Base-by-base conservation (phyloP, 169 alveolate species). In the Sarcocystis neurona region DNA sequence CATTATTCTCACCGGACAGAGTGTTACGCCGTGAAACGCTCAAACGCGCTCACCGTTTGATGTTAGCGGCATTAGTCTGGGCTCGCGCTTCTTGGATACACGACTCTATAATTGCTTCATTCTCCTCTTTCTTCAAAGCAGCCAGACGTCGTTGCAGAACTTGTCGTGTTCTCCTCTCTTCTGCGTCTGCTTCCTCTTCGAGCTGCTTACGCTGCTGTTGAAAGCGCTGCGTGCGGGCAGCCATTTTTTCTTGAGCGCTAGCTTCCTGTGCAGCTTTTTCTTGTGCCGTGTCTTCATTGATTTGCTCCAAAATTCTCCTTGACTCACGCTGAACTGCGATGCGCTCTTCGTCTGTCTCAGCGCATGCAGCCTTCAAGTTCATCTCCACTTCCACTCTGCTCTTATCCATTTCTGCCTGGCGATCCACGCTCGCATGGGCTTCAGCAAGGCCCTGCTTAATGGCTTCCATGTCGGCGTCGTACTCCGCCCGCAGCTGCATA, bases 361-460 rank as follows among this genome's bases (percentile, higher is more conserved):
- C 82, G 2, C 58, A 39, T 6, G 82, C 82, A 27, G 34, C 56
- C 32, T 18, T 1, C 56, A 72, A 18, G 1, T 53, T 48, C 34
- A 27, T 12, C 58, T 72, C 82, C 48, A 72, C 82, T 12, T 72
- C 82, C 56, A 72, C 37, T 15, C 82, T n/a, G 82, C 82, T 43
- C 58, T 12, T 15, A 47, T 72, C 82, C 82, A 72, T 72, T 53
- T 72, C 82, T 39, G 20, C 56, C 32, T 48, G 20, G 2, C 82
- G 53, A 4, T 37, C 8, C 4, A 72, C 4, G 34, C 82, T 48
- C 56, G n/a, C 39, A 12, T 53, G 82, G 15, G 6, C 82, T 53
- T 72, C 58, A 32, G 53, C 47, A 18, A 72, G 53, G n/a, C 41
- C 82, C 2, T 27, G 18, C 82, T 72, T 53, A 2, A 72, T 15